Percentiles rank a stretch among this genome's conserved stretches.
These are phyloP conservation scores for Hyphopichia homilentoma DNA, from an alignment of 805 yeast species.

Conservation along the genomic window DNA sequence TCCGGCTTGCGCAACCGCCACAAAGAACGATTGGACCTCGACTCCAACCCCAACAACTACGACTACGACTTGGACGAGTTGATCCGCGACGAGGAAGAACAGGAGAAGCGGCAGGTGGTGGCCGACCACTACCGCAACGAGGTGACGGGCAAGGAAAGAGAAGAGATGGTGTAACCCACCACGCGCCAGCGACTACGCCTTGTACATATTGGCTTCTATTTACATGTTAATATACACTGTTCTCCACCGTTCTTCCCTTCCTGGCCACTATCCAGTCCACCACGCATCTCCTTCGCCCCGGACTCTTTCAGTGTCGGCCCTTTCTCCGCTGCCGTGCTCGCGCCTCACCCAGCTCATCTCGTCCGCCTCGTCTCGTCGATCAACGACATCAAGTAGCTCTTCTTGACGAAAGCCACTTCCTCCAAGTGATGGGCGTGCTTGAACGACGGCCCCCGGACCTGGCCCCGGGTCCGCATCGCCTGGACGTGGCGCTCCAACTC, in stretches of 20 bases:
- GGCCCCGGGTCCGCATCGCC: neutral
- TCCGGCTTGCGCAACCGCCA: conserved; percentile 23
- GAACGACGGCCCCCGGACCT: neutral
- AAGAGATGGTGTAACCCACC: conserved; percentile 5
- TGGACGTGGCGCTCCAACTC: neutral
- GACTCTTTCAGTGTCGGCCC: too few relatives aligned
- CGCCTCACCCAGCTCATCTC: too few relatives aligned
- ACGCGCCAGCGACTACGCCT: neutral
- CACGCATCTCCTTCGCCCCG: too few relatives aligned
- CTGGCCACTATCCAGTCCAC: too few relatives aligned
- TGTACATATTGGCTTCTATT: neutral
- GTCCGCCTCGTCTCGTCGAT: too few relatives aligned
- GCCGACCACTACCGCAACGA: conserved; percentile 3
- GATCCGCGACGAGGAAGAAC: conserved; percentile 31
- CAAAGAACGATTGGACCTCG: conserved; percentile 30
- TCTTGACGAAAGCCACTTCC: conserved; percentile 18
- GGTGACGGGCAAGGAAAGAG: conserved; percentile 5
- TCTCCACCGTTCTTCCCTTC: too few relatives aligned
- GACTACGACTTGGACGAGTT: conserved; percentile 44
- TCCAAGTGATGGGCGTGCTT: conserved; percentile 2
- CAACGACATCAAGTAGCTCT: too few relatives aligned
- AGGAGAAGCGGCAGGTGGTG: conserved; percentile 11
- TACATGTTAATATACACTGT: neutral
- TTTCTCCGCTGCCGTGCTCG: too few relatives aligned
- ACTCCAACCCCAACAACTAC: conserved; percentile 37